Evolutionary conservation across 805 yeast species (phyloP).

Genomic region (Pichia paraexigua): DNA sequence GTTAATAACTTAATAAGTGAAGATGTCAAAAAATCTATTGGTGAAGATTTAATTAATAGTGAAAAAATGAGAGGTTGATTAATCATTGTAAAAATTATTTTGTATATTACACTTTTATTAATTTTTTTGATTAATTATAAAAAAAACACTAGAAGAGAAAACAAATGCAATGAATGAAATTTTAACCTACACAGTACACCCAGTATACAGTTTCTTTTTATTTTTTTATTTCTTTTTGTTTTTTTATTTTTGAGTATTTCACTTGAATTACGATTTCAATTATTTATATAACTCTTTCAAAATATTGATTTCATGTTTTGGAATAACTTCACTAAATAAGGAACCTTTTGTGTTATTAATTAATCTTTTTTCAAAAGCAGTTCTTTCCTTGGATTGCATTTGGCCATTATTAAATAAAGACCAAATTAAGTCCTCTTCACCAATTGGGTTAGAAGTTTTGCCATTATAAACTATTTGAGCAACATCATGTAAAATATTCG

Average conservation of each 20-base stretch:
- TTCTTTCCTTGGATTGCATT: constrained; percentile 39
- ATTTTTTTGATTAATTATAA: too few relatives aligned
- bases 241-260: too few relatives aligned
- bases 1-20: constrained; percentile 66
- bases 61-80: constrained; percentile 66
- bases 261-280: not conserved
- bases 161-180: not conserved
- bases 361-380: constrained; percentile 47
- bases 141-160: not conserved
- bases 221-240: too few relatives aligned
- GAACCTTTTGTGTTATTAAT: constrained; percentile 34
- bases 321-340: constrained; percentile 39
- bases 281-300: constrained; percentile 35
- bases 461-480: constrained; percentile 47
- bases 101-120: not conserved
- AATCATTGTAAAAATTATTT: not conserved
- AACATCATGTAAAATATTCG: constrained; percentile 67
- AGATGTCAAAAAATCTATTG: constrained; percentile 65
- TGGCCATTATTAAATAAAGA: constrained; percentile 44
- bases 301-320: constrained; percentile 34
- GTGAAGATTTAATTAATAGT: constrained; percentile 59
- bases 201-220: not conserved
- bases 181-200: not conserved
- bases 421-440: constrained; percentile 61
- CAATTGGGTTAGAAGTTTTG: constrained; percentile 30